These are phyloP conservation scores for Lachancea cidri DNA, from an alignment of 805 yeast species.

Conservation along the genomic window DNA sequence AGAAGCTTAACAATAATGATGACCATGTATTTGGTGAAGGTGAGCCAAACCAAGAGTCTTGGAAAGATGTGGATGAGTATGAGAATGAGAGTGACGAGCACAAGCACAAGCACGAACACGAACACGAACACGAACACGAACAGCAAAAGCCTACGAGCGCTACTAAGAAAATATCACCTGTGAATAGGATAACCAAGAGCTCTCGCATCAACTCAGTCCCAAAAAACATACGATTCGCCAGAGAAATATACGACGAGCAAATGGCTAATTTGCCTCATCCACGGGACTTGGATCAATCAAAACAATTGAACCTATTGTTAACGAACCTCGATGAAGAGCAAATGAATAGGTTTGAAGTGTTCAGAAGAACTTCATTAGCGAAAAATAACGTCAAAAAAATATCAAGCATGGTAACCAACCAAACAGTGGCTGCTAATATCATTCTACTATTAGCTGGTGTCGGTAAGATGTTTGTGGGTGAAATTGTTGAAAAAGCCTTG, in stretches of 20 bases:
- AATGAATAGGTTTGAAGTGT: conserved; percentile 81
- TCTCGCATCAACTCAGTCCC: conserved; percentile 24
- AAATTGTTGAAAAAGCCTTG: conserved; percentile 75
- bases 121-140: not conserved
- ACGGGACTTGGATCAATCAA: conserved; percentile 44
- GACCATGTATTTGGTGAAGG: not conserved
- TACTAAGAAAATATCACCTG: not conserved
- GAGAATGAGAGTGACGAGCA: conserved; percentile 1
- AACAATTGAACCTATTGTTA: conserved; percentile 56
- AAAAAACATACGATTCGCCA: conserved; percentile 19
- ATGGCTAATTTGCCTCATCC: conserved; percentile 14
- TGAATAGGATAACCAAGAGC: conserved; percentile 4
- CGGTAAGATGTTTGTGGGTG: conserved; percentile 86
- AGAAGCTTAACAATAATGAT: not conserved
- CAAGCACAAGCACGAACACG: conserved; percentile 1
- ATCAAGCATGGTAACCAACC: conserved; percentile 73
- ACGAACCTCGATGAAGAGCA: conserved; percentile 76
- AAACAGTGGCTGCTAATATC: conserved; percentile 71
- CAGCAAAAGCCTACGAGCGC: not conserved
- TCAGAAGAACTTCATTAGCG: conserved; percentile 69
- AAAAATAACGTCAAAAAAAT: conserved; percentile 74
- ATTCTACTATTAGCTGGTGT: conserved; percentile 81
- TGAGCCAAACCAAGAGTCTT: not conserved
- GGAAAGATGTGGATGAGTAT: conserved; percentile 4
- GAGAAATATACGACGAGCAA: conserved; percentile 23